phyloP scores from a whole-genome alignment of 1,284 basidiomycete species.

The Ustilago lituana region DNA sequence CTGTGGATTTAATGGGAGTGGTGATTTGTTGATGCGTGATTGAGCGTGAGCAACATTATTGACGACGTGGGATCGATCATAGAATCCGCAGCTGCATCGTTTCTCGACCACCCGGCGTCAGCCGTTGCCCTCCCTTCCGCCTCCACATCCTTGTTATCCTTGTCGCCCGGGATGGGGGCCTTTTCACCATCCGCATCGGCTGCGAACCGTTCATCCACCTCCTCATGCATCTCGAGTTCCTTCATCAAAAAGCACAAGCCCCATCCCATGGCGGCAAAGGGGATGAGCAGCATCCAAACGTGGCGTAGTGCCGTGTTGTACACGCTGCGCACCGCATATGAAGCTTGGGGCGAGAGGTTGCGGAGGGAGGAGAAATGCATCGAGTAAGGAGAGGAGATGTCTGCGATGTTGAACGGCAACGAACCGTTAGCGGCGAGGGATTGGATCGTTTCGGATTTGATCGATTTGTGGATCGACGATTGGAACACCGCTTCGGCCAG shows the following conservation, averaged over 20 bases:
- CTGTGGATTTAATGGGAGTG: no score
- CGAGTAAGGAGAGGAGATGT: constrained; percentile 30
- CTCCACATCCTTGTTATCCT: constrained; percentile 4
- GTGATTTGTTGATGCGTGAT: no score
- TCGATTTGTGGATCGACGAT: constrained; percentile 24
- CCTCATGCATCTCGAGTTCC: constrained; percentile 41
- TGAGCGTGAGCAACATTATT: background rate
- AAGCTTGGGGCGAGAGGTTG: constrained; percentile 8
- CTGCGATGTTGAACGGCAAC: constrained; percentile 33
- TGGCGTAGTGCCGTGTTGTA: constrained; percentile 18
- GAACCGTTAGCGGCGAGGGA: constrained; percentile 19
- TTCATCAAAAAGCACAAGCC: constrained; percentile 19
- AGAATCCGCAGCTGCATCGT: no score
- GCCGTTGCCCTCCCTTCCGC: no score
- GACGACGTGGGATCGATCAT: background rate
- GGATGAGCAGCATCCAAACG: constrained; percentile 32
- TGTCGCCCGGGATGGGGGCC: no score
- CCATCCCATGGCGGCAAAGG: constrained; percentile 27
- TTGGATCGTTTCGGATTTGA: constrained; percentile 21
- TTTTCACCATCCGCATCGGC: no score
- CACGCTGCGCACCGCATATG: constrained; percentile 13
- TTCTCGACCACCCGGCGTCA: no score
- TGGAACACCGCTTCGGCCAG: constrained; percentile 45
- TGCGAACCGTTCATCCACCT: constrained; percentile 32
- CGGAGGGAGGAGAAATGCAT: constrained; percentile 21